Percentiles rank a stretch among this genome's conserved stretches.
Conservation (phyloP, 257 asterid species). For the Solanum piurae region DNA sequence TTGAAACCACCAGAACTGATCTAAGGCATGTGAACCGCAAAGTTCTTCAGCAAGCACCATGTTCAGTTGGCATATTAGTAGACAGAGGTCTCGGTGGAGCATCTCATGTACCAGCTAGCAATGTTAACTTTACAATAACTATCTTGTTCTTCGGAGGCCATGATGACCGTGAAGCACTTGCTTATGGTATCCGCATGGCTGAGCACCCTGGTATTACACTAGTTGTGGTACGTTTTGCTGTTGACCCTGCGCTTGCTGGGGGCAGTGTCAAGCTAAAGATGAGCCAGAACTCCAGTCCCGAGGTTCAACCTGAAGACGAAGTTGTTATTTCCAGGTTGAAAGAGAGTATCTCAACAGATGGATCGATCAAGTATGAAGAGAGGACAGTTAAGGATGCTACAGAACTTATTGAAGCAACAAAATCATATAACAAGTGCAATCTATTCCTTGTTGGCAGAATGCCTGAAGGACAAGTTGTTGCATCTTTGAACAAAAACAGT, state of each 20-base stretch:
- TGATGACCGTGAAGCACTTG: constrained; percentile 61
- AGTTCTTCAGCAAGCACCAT: constrained; percentile 55
- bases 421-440: constrained; percentile 26
- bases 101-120: constrained; percentile 48
- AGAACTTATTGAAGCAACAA: constrained; percentile 21
- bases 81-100: constrained; percentile 70
- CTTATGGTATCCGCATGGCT: constrained; percentile 55
- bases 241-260: constrained; percentile 16
- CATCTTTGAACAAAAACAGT: constrained; percentile 19
- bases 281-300: constrained; percentile 2
- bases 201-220: constrained; percentile 53
- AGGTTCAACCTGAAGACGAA: constrained; percentile 22
- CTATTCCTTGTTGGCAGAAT: constrained; percentile 44
- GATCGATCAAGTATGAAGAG: constrained; percentile 43
- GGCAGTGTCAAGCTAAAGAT: constrained; percentile 16
- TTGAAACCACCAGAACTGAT: constrained; percentile 49
- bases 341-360: constrained; percentile 14
- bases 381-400: constrained; percentile 10
- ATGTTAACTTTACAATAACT: constrained; percentile 31
- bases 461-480: constrained; percentile 42
- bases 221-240: constrained; percentile 25
- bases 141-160: constrained; percentile 54
- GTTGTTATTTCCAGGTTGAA: constrained; percentile 25
- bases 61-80: constrained; percentile 56
- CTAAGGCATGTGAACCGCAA: constrained; percentile 42